Base-by-base conservation (phyloP, 495 filamentous ascomycete species). In the Tuber microsphaerosporum region DNA sequence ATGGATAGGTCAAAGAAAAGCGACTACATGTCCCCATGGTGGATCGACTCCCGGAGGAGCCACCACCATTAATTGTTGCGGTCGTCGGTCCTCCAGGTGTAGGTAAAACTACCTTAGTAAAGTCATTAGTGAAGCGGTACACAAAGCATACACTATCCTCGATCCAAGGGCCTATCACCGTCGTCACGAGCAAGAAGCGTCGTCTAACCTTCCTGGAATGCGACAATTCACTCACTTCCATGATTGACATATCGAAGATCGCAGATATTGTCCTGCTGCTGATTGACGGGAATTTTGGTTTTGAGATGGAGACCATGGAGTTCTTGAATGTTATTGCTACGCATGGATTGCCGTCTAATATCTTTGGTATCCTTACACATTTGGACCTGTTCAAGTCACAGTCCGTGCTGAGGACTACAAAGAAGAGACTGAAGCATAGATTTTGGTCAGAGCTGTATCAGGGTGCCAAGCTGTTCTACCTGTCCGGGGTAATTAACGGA, bases 241-340 rank as follows among this genome's bases (percentile, higher is more conserved):
- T 96, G 92, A 93, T 99, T 76, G 95, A 99, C 85, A 87, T 97
- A 39, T 91, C 94, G 46, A 99, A 99, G 84, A 91, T 99, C 43
- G 94, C 94, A 37, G 95, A 99, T 82, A 97, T 98, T 77, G 93
- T 99, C 5, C 85, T 99, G 41, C 86, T 99, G 43, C 93, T 99
- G 92, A 98, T 99, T 75, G 95, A 99, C 82, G 96, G 94, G 48
- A 97, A 97, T 85, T 99, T 90, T 82, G 95, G 95, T 3, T 99
- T 98, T 81, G 95, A 99, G 85, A 99, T 99, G 95, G 95, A 99
- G 86, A 99, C 95, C 1, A 98, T 99, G 96, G 95, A 99, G 84
- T 99, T 99, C 79, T 84, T 99, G 81, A 97, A 97, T 80, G 90
- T 96, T 68, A 85, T 98, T 73, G 89, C 92, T 10, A 88, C 93